These are phyloP conservation scores for peach (Prunus persica) DNA, from an alignment of 306 rosid genomes.

Conservation along the genomic window DNA sequence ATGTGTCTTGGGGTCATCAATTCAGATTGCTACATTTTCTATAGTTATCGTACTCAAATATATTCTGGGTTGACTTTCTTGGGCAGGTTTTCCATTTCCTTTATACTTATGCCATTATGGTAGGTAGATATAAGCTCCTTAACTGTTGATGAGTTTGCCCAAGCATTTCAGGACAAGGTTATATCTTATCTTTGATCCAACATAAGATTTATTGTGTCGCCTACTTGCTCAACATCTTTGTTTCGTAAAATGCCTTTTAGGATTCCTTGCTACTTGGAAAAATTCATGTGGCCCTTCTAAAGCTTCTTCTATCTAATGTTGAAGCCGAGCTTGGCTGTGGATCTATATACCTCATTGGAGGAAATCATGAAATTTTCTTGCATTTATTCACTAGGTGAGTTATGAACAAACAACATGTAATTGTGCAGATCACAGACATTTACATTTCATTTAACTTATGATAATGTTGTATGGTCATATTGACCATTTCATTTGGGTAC, in stretches of 20 bases:
- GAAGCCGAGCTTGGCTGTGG: slow-evolving; percentile 58
- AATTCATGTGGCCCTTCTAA: slow-evolving; percentile 80
- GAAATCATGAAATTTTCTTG: slow-evolving; percentile 89
- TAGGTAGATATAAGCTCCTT: slow-evolving; percentile 61
- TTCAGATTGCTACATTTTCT: slow-evolving; percentile 4
- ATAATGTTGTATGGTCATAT: not conserved
- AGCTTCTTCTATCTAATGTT: slow-evolving; percentile 69
- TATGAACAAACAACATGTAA: not conserved
- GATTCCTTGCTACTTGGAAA: slow-evolving; percentile 81
- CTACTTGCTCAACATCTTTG: not conserved
- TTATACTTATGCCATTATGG: slow-evolving; percentile 62
- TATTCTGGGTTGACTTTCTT: slow-evolving; percentile 24
- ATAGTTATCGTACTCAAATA: too few species aligned
- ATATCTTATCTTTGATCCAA: slow-evolving; percentile 31
- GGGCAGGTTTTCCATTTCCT: slow-evolving; percentile 88
- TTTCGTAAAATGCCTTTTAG: slow-evolving; percentile 40
- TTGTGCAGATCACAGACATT: not conserved
- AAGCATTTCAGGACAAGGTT: slow-evolving; percentile 94
- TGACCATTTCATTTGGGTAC: not conserved
- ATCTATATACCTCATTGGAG: slow-evolving; percentile 47
- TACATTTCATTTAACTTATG: not conserved
- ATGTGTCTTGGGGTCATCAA: not conserved
- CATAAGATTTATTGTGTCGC: slow-evolving; percentile 18
- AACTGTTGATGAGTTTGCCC: slow-evolving; percentile 90
- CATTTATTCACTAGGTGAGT: slow-evolving; percentile 87